Percentiles rank a stretch among this genome's conserved stretches.
Conservation (phyloP, 306 rosid genomes). For the Cucurbita ficifolia region DNA sequence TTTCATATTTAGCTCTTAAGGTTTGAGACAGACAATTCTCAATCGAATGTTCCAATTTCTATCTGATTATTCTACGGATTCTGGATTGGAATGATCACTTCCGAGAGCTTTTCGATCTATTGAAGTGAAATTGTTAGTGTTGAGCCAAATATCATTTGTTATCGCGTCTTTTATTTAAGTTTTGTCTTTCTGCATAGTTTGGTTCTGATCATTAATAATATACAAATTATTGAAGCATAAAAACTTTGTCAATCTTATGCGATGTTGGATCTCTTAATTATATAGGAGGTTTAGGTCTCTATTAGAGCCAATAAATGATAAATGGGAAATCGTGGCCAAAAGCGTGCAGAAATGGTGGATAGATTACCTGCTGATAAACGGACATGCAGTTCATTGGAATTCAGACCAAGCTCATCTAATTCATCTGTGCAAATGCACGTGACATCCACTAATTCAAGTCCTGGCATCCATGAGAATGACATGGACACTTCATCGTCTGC, state of each 20-base stretch:
- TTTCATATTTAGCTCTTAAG: neutral
- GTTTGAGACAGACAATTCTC: neutral
- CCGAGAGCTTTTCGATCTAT: neutral
- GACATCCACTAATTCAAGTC: conserved; percentile 25
- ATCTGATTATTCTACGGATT: neutral
- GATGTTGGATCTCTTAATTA: conserved; percentile 12
- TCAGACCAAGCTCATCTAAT: conserved; percentile 73
- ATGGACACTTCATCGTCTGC: conserved; percentile 91
- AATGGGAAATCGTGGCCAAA: conserved; percentile 89
- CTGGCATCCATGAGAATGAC: conserved; percentile 55
- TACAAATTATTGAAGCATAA: neutral
- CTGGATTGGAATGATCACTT: neutral
- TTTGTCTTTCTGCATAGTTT: neutral
- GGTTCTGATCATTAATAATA: neutral
- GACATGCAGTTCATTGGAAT: conserved; percentile 71
- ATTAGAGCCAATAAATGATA: conserved; percentile 14
- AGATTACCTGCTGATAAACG: conserved; percentile 88
- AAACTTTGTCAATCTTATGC: neutral
- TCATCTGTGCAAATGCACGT: conserved; percentile 45
- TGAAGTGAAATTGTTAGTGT: conserved; percentile 1
- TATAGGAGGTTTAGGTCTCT: conserved; percentile 23
- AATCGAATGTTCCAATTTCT: neutral
- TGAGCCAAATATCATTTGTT: neutral
- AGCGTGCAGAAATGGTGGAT: conserved; percentile 68
- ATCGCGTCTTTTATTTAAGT: neutral